Evolutionary conservation across 2,329 filamentous ascomycete species (phyloP), one percentile per base, ranked within the genome.

Genomic region (Diaporthe destruens): DNA sequence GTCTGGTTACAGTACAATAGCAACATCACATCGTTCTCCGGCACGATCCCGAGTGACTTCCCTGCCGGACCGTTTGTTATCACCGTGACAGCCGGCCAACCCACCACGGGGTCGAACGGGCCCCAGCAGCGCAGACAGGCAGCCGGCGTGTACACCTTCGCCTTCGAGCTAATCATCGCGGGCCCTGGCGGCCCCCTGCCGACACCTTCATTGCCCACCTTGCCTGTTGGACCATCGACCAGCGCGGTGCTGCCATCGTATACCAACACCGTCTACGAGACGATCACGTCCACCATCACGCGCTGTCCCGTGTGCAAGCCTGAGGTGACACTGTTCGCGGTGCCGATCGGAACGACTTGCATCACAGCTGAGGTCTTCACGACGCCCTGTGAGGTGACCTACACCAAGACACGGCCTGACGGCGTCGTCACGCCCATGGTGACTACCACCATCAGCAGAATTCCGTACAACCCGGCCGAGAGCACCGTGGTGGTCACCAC

Each of bases 181-280:
- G 14, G 4, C n/a, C 39, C 25, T 6, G 39, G 20, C 49, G 16
- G n/a, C 25, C 8, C 63, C 9, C 20, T n/a, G 49, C 49, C 66
- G 25, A 47, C 66, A 12, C 8, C 53, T 18, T 20, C 66, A 29
- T 18, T 23, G 29, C 20, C 59, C 29, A 20, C 39, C 16, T 6
- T n/a, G 29, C 44, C 39, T 29, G n/a, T 29, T 12, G 54, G 53
- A 7, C 12, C 23, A n/a, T 18, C 23, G 3, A 39, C 67, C 42
- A 29, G 42, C 39, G 54, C n/a, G n/a, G 47, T 44, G 36, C 42
- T 61, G 29, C 63, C 59, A 7, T 67, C 68, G 23, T 71, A 71
- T 42, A 73, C 69, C 42, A 57, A 57, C 34, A 73, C 72, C 6
- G 51, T 73, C 69, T 73, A 71, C 68, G 20, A 63, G 44, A 71